A percentile compares a stretch with the other conserved stretches of the same genome.
phyloP scores from a whole-genome alignment of 768 basidiomycete genomes.

The Leccinum longicurvipes region DNA sequence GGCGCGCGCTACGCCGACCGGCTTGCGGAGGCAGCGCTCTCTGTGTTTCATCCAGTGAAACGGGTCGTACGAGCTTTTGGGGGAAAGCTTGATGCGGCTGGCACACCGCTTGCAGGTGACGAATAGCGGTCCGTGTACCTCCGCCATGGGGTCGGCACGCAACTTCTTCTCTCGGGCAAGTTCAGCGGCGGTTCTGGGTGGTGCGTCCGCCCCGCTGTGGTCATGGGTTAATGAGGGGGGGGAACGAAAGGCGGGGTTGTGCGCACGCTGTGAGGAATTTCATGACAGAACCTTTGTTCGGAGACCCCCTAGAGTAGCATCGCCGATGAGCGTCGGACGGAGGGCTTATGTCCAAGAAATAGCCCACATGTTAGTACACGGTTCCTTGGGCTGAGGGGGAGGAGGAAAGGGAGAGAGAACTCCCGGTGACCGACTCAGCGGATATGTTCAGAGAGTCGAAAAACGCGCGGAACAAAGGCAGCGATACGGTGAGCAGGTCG shows the following conservation, averaged over 20 bases:
- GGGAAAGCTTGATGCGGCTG: constrained; percentile 58
- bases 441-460: constrained; percentile 5
- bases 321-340: constrained; percentile 14
- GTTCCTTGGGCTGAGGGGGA: background rate
- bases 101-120: constrained; percentile 58
- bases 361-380: constrained; percentile 15
- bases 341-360: constrained; percentile 8
- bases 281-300: constrained; percentile 16
- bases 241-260: background rate
- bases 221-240: constrained; percentile 10
- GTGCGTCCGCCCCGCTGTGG: constrained; percentile 25
- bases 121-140: constrained; percentile 46
- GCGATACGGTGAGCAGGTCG: constrained; percentile 6
- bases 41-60: constrained; percentile 69
- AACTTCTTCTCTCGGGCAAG: constrained; percentile 49
- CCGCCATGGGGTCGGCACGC: constrained; percentile 50
- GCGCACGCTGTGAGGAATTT: constrained; percentile 24
- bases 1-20: constrained; percentile 20
- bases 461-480: constrained; percentile 18
- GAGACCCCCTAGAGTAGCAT: constrained; percentile 27
- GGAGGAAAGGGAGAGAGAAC: background rate
- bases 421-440: too few species aligned
- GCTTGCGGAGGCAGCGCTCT: constrained; percentile 53
- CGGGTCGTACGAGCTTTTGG: constrained; percentile 62
- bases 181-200: constrained; percentile 40